Evolutionary conservation across 2,329 filamentous ascomycete species (phyloP).

Genomic region (Xylogone sp.): DNA sequence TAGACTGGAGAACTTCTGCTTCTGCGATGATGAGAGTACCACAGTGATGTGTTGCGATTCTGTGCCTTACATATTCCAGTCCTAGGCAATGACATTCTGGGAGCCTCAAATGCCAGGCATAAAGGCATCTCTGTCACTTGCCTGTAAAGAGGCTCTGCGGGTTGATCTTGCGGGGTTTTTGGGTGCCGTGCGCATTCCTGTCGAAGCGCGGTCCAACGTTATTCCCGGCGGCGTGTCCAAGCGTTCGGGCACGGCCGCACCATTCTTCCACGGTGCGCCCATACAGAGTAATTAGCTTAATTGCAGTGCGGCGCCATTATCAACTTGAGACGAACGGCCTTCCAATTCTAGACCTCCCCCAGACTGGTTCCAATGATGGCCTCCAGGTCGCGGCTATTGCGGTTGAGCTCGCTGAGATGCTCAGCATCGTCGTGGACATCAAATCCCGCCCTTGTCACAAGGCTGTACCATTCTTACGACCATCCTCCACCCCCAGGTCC

Average conservation of each 20-base stretch:
- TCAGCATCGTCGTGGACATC: not conserved
- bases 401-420: not conserved
- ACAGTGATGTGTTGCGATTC: no score
- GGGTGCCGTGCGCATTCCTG: not conserved
- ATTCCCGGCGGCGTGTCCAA: not conserved
- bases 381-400: constrained; percentile 3
- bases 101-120: no score
- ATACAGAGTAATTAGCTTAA: no score
- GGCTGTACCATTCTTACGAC: constrained; percentile 69
- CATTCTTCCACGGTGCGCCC: no score
- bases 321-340: not conserved
- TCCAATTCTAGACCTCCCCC: not conserved
- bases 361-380: constrained; percentile 5
- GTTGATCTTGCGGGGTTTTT: not conserved
- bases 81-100: no score
- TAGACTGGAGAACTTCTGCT: no score
- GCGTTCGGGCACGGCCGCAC: not conserved
- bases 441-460: not conserved
- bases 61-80: no score
- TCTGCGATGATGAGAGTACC: no score
- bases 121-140: no score
- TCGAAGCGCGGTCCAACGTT: not conserved
- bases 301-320: no score
- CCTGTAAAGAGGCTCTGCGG: not conserved
- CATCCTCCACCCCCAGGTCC: constrained; percentile 51